These are phyloP conservation scores for Colletotrichum somersetense DNA, from an alignment of 2,329 filamentous ascomycete species.

Conservation along the genomic window DNA sequence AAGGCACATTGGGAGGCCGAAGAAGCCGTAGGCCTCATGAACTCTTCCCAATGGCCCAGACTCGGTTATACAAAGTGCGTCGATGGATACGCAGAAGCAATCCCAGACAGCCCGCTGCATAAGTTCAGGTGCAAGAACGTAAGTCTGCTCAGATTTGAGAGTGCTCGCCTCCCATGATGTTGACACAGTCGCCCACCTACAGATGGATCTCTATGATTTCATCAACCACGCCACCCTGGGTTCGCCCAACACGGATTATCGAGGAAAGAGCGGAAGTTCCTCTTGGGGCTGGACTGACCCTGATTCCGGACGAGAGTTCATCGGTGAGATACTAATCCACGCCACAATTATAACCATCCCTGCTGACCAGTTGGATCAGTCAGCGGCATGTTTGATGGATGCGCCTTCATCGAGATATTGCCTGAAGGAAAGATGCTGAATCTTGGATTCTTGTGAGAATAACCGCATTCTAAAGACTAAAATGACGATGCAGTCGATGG, in stretches of 20 bases:
- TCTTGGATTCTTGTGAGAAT: slow-evolving; percentile 55
- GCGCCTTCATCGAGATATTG: slow-evolving; percentile 59
- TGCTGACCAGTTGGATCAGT: background rate
- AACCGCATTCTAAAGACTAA: background rate
- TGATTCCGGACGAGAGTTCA: slow-evolving; percentile 50
- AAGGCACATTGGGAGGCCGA: slow-evolving; percentile 42
- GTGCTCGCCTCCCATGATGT: too few species aligned
- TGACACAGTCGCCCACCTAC: too few species aligned
- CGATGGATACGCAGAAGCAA: slow-evolving; percentile 43
- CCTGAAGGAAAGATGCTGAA: slow-evolving; percentile 57
- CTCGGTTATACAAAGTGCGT: slow-evolving; percentile 45
- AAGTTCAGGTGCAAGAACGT: slow-evolving; percentile 45
- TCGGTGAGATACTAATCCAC: slow-evolving; percentile 5
- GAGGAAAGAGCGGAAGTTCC: slow-evolving; percentile 47
- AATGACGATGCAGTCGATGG: background rate
- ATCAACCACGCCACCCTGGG: slow-evolving; percentile 65
- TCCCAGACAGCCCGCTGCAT: slow-evolving; percentile 43
- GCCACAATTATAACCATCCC: too few species aligned
- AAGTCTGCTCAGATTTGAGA: background rate
- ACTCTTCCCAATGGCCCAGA: slow-evolving; percentile 44
- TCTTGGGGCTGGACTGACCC: slow-evolving; percentile 59
- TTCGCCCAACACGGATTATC: slow-evolving; percentile 48
- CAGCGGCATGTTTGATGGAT: slow-evolving; percentile 53
- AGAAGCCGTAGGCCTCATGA: slow-evolving; percentile 42
- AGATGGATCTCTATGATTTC: slow-evolving; percentile 66